Evolutionary conservation across 495 filamentous ascomycete species (phyloP).

Genomic region (Cercophora samala): DNA sequence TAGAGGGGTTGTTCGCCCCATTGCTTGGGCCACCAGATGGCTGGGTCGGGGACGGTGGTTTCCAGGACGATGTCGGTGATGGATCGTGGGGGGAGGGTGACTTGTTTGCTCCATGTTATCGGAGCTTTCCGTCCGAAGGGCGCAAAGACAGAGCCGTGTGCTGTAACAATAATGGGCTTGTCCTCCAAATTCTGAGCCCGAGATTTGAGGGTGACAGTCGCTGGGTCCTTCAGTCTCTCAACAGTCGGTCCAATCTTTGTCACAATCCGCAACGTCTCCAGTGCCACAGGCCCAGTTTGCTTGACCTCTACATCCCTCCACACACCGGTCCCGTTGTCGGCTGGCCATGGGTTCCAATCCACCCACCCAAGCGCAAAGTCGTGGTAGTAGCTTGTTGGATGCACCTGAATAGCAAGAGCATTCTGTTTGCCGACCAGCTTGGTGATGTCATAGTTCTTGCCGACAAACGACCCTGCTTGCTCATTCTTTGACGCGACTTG

Average conservation of each 20-base stretch:
- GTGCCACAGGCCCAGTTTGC: constrained; percentile 52
- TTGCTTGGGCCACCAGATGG: constrained; percentile 50
- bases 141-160: constrained; percentile 38
- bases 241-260: constrained; percentile 40
- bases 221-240: constrained; percentile 28
- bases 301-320: constrained; percentile 61
- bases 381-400: constrained; percentile 57
- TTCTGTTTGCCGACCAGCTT: constrained; percentile 40
- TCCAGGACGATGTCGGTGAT: constrained; percentile 39
- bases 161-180: constrained; percentile 32
- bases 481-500: constrained; percentile 45
- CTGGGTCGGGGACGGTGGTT: constrained; percentile 36
- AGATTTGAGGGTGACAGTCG: constrained; percentile 44
- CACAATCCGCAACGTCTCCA: constrained; percentile 49
- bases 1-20: constrained; percentile 50
- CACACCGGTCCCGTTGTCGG: constrained; percentile 56
- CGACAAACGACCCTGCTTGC: constrained; percentile 58
- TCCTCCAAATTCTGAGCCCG: constrained; percentile 51
- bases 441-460: constrained; percentile 55
- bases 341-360: constrained; percentile 65
- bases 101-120: constrained; percentile 26
- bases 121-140: constrained; percentile 8
- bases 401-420: constrained; percentile 50
- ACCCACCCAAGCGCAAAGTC: constrained; percentile 60
- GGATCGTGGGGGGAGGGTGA: constrained; percentile 40